Conservation (phyloP, 257 asterid species). For the Solanum chilense region DNA sequence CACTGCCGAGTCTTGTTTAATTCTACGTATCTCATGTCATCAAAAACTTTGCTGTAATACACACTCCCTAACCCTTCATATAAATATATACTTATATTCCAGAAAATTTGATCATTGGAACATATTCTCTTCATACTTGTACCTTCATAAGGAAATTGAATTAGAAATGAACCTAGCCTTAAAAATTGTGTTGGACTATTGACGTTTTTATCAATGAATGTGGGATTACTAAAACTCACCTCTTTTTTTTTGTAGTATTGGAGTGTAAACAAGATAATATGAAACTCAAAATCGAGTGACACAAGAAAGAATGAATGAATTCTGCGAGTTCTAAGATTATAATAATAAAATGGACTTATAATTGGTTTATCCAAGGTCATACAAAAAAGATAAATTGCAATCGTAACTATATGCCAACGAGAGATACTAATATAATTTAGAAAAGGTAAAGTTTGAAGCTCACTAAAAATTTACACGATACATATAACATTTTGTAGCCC, state of each 20-base stretch:
- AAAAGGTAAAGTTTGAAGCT: neutral
- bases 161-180: neutral
- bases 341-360: neutral
- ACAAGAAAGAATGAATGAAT: neutral
- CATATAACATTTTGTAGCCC: neutral
- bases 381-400: neutral
- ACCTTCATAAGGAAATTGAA: neutral
- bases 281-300: neutral
- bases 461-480: neutral
- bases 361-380: neutral
- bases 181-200: neutral
- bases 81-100: neutral
- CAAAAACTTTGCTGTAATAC: neutral
- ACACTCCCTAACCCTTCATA: neutral
- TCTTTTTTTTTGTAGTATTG: neutral
- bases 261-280: neutral
- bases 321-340: neutral
- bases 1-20: neutral
- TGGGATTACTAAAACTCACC: neutral
- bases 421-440: neutral
- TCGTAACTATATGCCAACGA: no score
- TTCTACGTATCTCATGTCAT: neutral
- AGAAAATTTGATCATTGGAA: neutral
- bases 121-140: neutral
- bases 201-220: neutral